A percentile compares a stretch with the other conserved stretches of the same genome.
Conservation (phyloP, 2,329 filamentous ascomycete genomes). For the Chalaropsis ovoidea region DNA sequence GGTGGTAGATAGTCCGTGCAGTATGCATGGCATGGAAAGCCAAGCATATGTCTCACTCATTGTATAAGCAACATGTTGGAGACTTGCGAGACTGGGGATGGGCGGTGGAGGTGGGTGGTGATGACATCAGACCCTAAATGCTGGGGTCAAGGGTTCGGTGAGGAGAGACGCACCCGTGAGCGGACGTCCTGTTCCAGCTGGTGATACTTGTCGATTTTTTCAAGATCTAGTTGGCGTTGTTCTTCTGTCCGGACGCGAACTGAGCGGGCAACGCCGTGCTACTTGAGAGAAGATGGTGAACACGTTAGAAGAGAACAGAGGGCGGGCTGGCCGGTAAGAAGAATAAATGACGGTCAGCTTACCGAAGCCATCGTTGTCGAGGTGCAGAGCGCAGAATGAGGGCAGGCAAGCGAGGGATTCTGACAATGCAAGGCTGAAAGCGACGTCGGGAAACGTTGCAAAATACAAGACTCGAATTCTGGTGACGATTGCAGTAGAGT, state of each 20-base stretch:
- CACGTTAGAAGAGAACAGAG: not conserved
- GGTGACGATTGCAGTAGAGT: not conserved
- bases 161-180: conserved; percentile 42
- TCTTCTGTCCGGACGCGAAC: conserved; percentile 54
- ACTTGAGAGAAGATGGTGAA: not conserved
- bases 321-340: not conserved
- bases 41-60: not conserved
- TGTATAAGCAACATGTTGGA: not conserved
- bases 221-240: conserved; percentile 58
- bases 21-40: not conserved
- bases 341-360: not conserved
- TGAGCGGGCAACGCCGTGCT: conserved; percentile 78
- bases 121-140: conserved; percentile 13
- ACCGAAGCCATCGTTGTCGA: conserved; percentile 22
- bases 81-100: not conserved
- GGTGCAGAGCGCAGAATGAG: not conserved
- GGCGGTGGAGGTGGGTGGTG: not conserved
- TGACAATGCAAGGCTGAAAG: not conserved
- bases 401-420: not conserved
- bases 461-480: not conserved
- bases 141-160: not conserved
- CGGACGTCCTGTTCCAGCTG: conserved; percentile 58
- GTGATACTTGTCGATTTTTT: conserved; percentile 67
- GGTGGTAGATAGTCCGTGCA: not conserved
- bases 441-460: not conserved